phyloP scores from a whole-genome alignment of 176 grass and related monocot species.

The Lolium multiflorum region DNA sequence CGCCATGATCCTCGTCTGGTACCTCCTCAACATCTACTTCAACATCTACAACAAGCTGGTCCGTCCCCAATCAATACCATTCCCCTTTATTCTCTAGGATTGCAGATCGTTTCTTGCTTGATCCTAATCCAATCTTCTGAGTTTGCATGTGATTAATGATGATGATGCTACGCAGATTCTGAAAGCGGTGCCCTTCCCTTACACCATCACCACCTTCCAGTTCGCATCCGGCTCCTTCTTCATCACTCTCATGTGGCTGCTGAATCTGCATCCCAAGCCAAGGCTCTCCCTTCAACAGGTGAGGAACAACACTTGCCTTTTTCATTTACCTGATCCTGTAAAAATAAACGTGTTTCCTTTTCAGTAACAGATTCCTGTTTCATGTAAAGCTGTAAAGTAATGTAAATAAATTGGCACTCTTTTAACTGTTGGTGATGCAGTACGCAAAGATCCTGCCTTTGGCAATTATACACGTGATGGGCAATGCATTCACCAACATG shows the following conservation, averaged over 20 bases:
- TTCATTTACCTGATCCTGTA: neutral
- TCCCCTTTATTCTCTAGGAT: neutral
- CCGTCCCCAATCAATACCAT: neutral
- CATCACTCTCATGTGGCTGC: constrained; percentile 86
- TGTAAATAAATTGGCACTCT: neutral
- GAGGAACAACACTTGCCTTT: neutral
- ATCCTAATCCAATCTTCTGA: neutral
- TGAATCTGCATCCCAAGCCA: constrained; percentile 77
- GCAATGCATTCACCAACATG: constrained; percentile 87
- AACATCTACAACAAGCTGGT: constrained; percentile 89
- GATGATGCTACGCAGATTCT: constrained; percentile 56
- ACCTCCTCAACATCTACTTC: constrained; percentile 84
- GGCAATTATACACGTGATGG: constrained; percentile 75
- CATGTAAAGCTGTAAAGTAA: neutral
- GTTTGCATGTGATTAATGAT: neutral
- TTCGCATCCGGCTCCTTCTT: constrained; percentile 78
- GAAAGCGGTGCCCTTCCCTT: constrained; percentile 82
- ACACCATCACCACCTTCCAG: constrained; percentile 84
- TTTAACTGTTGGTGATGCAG: constrained; percentile 51
- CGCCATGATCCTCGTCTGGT: constrained; percentile 72
- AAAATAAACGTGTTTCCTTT: neutral
- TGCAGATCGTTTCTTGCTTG: constrained; percentile 5
- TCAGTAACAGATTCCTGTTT: neutral
- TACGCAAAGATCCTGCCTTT: constrained; percentile 66
- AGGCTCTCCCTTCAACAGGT: constrained; percentile 80